These are phyloP conservation scores for Macrolepiota albuminosa DNA, from an alignment of 768 basidiomycete species.

Conservation along the genomic window DNA sequence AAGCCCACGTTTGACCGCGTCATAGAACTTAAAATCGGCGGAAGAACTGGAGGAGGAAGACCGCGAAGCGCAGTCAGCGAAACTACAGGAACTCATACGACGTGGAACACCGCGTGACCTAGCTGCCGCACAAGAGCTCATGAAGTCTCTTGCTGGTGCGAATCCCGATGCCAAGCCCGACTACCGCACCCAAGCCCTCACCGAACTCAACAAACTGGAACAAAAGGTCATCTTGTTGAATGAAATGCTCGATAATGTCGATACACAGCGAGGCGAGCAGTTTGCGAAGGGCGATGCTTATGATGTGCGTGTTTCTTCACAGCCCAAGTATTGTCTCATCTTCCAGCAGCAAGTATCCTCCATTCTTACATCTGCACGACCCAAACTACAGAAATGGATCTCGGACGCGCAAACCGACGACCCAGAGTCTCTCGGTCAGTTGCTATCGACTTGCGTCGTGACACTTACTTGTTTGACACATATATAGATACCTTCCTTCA, in stretches of 20 bases:
- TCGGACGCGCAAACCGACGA: slow-evolving; percentile 89
- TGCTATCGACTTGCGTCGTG: background rate
- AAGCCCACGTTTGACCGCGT: background rate
- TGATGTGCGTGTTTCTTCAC: slow-evolving; percentile 52
- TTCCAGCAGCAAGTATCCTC: slow-evolving; percentile 77
- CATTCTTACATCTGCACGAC: slow-evolving; percentile 75
- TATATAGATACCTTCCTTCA: slow-evolving; percentile 84
- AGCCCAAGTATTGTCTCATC: slow-evolving; percentile 4
- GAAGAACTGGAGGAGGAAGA: slow-evolving; percentile 97
- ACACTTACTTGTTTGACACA: background rate
- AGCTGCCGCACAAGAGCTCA: slow-evolving; percentile 92
- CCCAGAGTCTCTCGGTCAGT: slow-evolving; percentile 81
- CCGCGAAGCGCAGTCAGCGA: slow-evolving; percentile 90
- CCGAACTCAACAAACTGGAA: slow-evolving; percentile 91
- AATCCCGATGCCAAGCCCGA: slow-evolving; percentile 94
- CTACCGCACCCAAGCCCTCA: slow-evolving; percentile 84
- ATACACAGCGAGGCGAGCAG: slow-evolving; percentile 62
- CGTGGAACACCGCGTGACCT: slow-evolving; percentile 94
- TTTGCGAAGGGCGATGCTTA: slow-evolving; percentile 91
- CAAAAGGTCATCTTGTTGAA: slow-evolving; percentile 93
- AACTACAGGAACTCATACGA: slow-evolving; percentile 97
- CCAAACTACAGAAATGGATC: slow-evolving; percentile 97
- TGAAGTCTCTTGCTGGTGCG: slow-evolving; percentile 93
- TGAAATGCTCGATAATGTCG: slow-evolving; percentile 94
- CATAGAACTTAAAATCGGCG: slow-evolving; percentile 85